Conservation (phyloP, 2,329 filamentous ascomycete genomes). For the Coniochaeta ligniaria region DNA sequence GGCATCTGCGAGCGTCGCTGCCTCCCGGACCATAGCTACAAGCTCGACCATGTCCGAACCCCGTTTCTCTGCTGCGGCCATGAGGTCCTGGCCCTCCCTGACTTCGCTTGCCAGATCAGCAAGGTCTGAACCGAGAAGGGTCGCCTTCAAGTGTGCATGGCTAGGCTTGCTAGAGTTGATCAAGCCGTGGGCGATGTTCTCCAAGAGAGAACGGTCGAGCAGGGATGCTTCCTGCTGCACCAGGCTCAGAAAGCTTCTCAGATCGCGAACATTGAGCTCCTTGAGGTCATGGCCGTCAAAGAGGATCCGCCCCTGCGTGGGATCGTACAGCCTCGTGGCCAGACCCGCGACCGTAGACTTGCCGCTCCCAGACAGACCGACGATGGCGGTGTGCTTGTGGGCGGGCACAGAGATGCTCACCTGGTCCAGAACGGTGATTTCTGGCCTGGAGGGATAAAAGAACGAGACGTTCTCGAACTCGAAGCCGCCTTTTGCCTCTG, state of each 20-base stretch:
- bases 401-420: conserved; percentile 29
- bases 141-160: conserved; percentile 24
- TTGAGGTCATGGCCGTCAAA: conserved; percentile 29
- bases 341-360: conserved; percentile 44
- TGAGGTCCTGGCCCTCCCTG: conserved; percentile 17
- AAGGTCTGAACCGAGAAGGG: conserved; percentile 34
- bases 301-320: conserved; percentile 28
- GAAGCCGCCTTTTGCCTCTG: conserved; percentile 38
- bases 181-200: conserved; percentile 35
- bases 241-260: conserved; percentile 22
- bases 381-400: conserved; percentile 45
- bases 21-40: conserved; percentile 32
- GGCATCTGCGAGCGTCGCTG: conserved; percentile 50
- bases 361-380: conserved; percentile 45
- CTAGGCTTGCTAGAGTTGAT: conserved; percentile 25
- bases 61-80: conserved; percentile 9
- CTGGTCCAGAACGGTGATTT: conserved; percentile 31
- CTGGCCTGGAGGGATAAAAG: conserved; percentile 34
- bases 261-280: conserved; percentile 25
- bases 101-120: conserved; percentile 31
- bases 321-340: conserved; percentile 37
- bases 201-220: conserved; percentile 27
- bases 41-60: conserved; percentile 30
- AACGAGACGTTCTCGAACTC: conserved; percentile 35
- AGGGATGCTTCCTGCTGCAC: conserved; percentile 26